phyloP scores from a whole-genome alignment of 2,329 filamentous ascomycete genomes.

The Ceratocystis diversiconidia region DNA sequence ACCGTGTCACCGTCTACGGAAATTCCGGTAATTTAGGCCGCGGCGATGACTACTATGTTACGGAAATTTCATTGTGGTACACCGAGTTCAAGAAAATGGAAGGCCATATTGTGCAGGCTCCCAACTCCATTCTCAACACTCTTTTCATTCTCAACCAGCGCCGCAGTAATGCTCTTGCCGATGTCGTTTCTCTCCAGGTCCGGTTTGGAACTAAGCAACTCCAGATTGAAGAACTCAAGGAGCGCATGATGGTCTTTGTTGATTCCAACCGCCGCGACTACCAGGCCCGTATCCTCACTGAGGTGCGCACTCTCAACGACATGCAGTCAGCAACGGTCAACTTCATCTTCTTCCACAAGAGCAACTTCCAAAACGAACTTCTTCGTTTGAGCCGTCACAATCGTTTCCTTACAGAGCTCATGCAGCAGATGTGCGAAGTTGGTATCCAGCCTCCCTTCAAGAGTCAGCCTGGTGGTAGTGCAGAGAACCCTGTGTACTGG shows the following conservation, averaged over 20 bases:
- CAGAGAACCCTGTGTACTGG: slow-evolving; percentile 51
- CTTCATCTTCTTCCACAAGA: slow-evolving; percentile 95
- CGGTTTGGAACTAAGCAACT: slow-evolving; percentile 77
- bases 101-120: slow-evolving; percentile 87
- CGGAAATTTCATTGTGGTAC: slow-evolving; percentile 81
- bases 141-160: slow-evolving; percentile 93
- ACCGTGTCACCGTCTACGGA: slow-evolving; percentile 82
- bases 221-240: slow-evolving; percentile 69
- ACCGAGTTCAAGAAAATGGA: slow-evolving; percentile 99
- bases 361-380: slow-evolving; percentile 89
- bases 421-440: slow-evolving; percentile 68
- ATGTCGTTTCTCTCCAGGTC: slow-evolving; percentile 69
- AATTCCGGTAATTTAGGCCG: slow-evolving; percentile 65
- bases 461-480: slow-evolving; percentile 50
- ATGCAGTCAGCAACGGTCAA: slow-evolving; percentile 79
- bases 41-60: slow-evolving; percentile 92
- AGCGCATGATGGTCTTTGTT: slow-evolving; percentile 71
- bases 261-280: slow-evolving; percentile 77
- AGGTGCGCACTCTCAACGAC: slow-evolving; percentile 65
- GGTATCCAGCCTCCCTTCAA: slow-evolving; percentile 66
- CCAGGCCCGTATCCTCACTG: slow-evolving; percentile 71
- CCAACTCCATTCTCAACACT: slow-evolving; percentile 83
- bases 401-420: slow-evolving; percentile 84
- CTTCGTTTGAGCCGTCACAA: slow-evolving; percentile 81
- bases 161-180: slow-evolving; percentile 73